phyloP scores from a whole-genome alignment of 495 filamentous ascomycete genomes.

The Entonaema liquescens region DNA sequence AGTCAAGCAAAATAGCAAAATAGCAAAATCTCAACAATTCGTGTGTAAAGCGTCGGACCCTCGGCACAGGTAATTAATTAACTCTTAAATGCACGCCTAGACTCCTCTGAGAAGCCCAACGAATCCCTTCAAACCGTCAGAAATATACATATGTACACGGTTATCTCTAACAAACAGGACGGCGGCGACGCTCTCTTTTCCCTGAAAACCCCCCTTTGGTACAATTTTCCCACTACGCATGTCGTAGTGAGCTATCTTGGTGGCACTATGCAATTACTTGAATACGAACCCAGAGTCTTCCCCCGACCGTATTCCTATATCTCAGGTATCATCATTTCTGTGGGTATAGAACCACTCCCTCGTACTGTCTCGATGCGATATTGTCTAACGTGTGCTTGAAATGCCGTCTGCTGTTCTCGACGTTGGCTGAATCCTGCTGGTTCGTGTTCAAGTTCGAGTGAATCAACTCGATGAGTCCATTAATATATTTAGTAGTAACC shows the following conservation, averaged over 20 bases:
- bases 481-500: slow-evolving; percentile 97
- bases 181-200: background rate
- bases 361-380: slow-evolving; percentile 88
- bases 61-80: slow-evolving; percentile 21
- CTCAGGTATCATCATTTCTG: slow-evolving; percentile 57
- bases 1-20: background rate
- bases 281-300: background rate
- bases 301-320: background rate
- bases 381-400: slow-evolving; percentile 95
- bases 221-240: slow-evolving; percentile 20
- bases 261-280: background rate
- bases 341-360: slow-evolving; percentile 82
- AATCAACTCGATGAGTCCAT: slow-evolving; percentile 97
- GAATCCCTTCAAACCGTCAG: slow-evolving; percentile 36
- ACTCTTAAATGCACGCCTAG: slow-evolving; percentile 31
- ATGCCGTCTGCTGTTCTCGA: slow-evolving; percentile 88
- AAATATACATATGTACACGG: slow-evolving; percentile 49
- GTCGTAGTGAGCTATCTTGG: background rate
- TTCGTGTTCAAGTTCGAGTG: slow-evolving; percentile 88
- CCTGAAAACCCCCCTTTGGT: background rate
- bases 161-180: slow-evolving; percentile 20
- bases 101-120: slow-evolving; percentile 36
- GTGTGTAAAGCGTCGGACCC: background rate
- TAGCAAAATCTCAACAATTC: background rate
- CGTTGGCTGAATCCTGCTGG: slow-evolving; percentile 78